A percentile compares a stretch with the other conserved stretches of the same genome.
phyloP scores from a whole-genome alignment of 768 basidiomycete species.

The Boletus sp. region DNA sequence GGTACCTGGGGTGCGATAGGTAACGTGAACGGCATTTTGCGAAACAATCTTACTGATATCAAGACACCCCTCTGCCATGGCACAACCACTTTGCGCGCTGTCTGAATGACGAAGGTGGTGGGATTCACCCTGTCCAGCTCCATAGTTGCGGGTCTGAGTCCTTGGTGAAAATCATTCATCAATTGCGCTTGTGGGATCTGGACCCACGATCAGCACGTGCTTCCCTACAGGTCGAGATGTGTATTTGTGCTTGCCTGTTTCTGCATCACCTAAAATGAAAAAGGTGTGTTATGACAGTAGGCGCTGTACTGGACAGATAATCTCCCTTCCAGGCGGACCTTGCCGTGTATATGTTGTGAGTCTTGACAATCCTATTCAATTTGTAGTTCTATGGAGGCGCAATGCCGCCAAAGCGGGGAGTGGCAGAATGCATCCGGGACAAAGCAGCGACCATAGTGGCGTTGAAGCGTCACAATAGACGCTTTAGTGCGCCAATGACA shows the following conservation, averaged over 20 bases:
- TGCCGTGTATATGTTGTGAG: conserved; percentile 16
- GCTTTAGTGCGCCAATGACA: conserved; percentile 20
- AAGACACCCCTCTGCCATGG: conserved; percentile 19
- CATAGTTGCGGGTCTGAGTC: neutral
- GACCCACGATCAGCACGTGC: conserved; percentile 25
- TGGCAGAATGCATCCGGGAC: conserved; percentile 11
- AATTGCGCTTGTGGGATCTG: conserved; percentile 16
- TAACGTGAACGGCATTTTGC: neutral
- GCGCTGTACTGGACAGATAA: conserved; percentile 11
- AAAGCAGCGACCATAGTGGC: conserved; percentile 16
- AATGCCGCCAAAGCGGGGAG: conserved; percentile 21
- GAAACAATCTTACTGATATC: conserved; percentile 16
- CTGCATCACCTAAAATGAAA: conserved; percentile 23
- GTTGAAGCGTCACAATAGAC: conserved; percentile 12
- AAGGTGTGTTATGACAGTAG: conserved; percentile 23
- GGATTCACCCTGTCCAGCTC: conserved; percentile 7
- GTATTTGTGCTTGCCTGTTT: conserved; percentile 14
- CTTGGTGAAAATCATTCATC: conserved; percentile 12
- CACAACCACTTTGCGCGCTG: conserved; percentile 18
- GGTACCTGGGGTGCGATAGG: conserved; percentile 23
- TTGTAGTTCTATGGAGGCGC: neutral
- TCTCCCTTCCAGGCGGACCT: conserved; percentile 4
- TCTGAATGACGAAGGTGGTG: conserved; percentile 24
- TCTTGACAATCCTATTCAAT: neutral
- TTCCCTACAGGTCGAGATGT: conserved; percentile 16